Evolutionary conservation across 2,329 filamentous ascomycete species (phyloP), one percentile per base, ranked within the genome.

Genomic region (Corynespora cassiicola): DNA sequence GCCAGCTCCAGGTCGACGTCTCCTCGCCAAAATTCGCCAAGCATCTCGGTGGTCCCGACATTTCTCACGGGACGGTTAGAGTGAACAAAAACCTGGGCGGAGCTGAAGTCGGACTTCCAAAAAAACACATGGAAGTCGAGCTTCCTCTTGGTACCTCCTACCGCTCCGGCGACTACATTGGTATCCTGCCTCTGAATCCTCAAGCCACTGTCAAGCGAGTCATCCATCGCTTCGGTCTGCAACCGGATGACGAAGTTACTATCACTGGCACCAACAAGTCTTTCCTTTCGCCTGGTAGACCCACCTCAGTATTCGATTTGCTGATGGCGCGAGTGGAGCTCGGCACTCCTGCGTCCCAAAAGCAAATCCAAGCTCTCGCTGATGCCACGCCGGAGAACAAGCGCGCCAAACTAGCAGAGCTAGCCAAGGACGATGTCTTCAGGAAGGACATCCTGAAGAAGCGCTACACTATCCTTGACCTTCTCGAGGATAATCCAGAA

Each of bases 141-240:
- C 50, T 61, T 16, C 70, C 70, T 3, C 41, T 54, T 5, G 64
- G 58, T 0, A 61, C 79, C 69, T 75, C 74, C 0, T 91, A 90
- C 65, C 74, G 77, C 29, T 78, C 83, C 2, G 87, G 87, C 9
- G 87, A 91, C 59, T 90, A 91, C 60, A 75, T 91, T 1, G 84
- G 85, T 1, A 72, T 89, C 2, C 72, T 89, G 1, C 87, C 87
- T 0, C 67, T 86, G 18, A 91, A 90, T 63, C 35, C 31, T 14
- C 28, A 39, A 2, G 24, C 31, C 9, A 50, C 31, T n/a, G 46
- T 47, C n/a, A 36, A 36, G n/a, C 50, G 56, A 5, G 44, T 54
- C 15, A 24, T 53, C 15, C 43, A 39, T 14, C 45, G 43, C 21
- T 60, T 55, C 36, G 32, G 39, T 15, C 32, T 53, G 4, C 8